A percentile compares a stretch with the other conserved stretches of the same genome.
Evolutionary conservation across 352 stramenopile species (phyloP).

Genomic region (Phytophthora europaea): DNA sequence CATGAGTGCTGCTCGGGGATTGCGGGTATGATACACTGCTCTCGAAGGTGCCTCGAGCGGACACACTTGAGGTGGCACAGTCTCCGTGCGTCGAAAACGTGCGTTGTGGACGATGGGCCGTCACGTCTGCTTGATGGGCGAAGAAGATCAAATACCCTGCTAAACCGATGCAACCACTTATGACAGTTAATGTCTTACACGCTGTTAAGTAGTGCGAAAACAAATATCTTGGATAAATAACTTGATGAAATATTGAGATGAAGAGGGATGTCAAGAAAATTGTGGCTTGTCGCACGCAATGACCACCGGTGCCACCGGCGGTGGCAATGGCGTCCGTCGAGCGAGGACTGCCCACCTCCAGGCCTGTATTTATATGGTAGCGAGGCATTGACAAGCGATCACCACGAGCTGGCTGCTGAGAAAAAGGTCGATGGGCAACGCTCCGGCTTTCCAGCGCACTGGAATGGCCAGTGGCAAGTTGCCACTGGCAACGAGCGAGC

Average conservation of each 20-base stretch:
- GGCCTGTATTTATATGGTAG: background rate
- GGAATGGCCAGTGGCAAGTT: slow-evolving; percentile 15
- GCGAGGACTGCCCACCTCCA: background rate
- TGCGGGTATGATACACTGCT: slow-evolving; percentile 15
- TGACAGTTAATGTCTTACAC: background rate
- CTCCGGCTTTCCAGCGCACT: slow-evolving; percentile 29
- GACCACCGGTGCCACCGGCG: slow-evolving; percentile 3
- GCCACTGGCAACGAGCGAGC: no score
- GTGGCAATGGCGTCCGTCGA: slow-evolving; percentile 1
- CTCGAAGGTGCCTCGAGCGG: background rate
- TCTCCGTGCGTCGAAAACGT: slow-evolving; percentile 22
- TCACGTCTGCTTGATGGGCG: slow-evolving; percentile 23
- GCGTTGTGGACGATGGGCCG: slow-evolving; percentile 19
- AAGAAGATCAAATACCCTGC: slow-evolving; percentile 6
- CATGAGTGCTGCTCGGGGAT: slow-evolving; percentile 19
- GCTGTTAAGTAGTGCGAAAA: background rate
- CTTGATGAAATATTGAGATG: background rate
- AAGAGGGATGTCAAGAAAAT: slow-evolving; percentile 22
- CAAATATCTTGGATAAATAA: slow-evolving; percentile 4
- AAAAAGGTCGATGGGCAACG: slow-evolving; percentile 14
- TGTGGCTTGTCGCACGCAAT: slow-evolving; percentile 17
- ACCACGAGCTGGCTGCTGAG: slow-evolving; percentile 29
- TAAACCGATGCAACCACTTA: background rate
- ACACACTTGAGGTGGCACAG: slow-evolving; percentile 1
- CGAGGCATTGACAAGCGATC: background rate